Percentiles rank a stretch among this genome's conserved stretches.
Evolutionary conservation across 2,329 filamentous ascomycete species (phyloP).

Genomic region (Xylariaceae sp.): DNA sequence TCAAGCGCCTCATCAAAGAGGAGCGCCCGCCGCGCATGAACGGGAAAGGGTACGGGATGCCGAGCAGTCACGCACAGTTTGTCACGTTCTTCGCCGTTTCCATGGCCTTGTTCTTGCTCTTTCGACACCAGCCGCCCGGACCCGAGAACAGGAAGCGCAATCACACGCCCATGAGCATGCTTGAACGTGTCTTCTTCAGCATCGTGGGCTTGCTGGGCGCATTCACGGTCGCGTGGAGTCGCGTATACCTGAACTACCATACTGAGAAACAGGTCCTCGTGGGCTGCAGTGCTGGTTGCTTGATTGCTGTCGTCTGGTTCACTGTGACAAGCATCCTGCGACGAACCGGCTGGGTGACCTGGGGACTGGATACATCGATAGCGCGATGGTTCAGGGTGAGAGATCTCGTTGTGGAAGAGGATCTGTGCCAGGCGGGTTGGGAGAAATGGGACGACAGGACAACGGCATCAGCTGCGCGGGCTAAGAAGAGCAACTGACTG

Average conservation of each 20-base stretch:
- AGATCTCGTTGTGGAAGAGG: constrained; percentile 82
- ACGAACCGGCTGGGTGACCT: constrained; percentile 62
- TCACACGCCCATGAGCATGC: constrained; percentile 53
- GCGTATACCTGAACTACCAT: constrained; percentile 91
- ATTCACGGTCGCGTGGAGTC: constrained; percentile 68
- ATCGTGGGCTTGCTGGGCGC: constrained; percentile 57
- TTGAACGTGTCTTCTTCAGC: constrained; percentile 53
- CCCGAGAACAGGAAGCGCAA: constrained; percentile 32
- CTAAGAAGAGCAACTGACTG: constrained; percentile 29
- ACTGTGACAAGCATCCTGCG: constrained; percentile 61
- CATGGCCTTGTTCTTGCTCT: constrained; percentile 74
- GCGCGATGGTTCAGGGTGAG: constrained; percentile 65
- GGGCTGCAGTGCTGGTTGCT: constrained; percentile 64
- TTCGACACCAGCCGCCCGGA: constrained; percentile 63
- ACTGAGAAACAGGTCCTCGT: constrained; percentile 82
- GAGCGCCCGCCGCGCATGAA: constrained; percentile 78
- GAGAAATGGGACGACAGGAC: constrained; percentile 71
- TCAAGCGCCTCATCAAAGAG: constrained; percentile 90
- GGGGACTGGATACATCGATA: constrained; percentile 62
- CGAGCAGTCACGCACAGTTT: constrained; percentile 89
- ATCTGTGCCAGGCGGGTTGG: constrained; percentile 88
- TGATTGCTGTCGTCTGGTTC: constrained; percentile 77
- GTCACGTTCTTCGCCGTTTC: constrained; percentile 86
- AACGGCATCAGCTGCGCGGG: constrained; percentile 33
- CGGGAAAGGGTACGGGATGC: constrained; percentile 97